Evolutionary conservation across 495 filamentous ascomycete genomes (phyloP).

Genomic region (Beverwykella pulmonaria): DNA sequence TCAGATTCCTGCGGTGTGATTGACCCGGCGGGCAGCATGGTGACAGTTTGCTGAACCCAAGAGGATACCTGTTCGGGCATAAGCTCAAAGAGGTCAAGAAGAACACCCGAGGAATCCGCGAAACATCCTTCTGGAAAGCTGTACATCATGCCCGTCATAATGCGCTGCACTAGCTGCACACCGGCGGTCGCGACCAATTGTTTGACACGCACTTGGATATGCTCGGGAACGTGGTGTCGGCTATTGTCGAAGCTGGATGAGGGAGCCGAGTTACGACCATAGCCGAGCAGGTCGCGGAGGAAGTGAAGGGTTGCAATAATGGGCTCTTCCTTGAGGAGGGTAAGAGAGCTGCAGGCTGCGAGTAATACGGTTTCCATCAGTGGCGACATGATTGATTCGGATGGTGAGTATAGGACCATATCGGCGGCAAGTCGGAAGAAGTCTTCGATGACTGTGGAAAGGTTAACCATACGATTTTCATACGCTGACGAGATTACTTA

Average conservation of each 20-base stretch:
- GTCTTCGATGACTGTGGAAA: conserved; percentile 81
- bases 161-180: conserved; percentile 76
- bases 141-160: conserved; percentile 98
- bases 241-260: conserved; percentile 64
- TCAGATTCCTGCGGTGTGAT: conserved; percentile 60
- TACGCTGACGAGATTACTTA: conserved; percentile 41
- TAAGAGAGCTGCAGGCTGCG: conserved; percentile 80
- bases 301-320: conserved; percentile 90
- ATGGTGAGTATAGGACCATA: conserved; percentile 87
- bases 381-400: conserved; percentile 72
- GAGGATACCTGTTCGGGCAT: conserved; percentile 72
- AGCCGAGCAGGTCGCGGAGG: conserved; percentile 87
- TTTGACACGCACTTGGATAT: conserved; percentile 62
- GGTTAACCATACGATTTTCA: not conserved
- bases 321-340: conserved; percentile 86
- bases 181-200: conserved; percentile 71
- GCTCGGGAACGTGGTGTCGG: conserved; percentile 46
- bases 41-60: conserved; percentile 82
- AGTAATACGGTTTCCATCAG: conserved; percentile 82
- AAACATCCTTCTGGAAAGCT: conserved; percentile 94
- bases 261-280: conserved; percentile 75
- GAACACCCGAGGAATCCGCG: conserved; percentile 86
- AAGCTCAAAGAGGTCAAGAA: conserved; percentile 85
- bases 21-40: conserved; percentile 78
- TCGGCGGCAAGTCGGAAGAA: conserved; percentile 93